Evolutionary conservation across 176 grass and related monocot species (phyloP).

Genomic region (Cenchrus purpureus): DNA sequence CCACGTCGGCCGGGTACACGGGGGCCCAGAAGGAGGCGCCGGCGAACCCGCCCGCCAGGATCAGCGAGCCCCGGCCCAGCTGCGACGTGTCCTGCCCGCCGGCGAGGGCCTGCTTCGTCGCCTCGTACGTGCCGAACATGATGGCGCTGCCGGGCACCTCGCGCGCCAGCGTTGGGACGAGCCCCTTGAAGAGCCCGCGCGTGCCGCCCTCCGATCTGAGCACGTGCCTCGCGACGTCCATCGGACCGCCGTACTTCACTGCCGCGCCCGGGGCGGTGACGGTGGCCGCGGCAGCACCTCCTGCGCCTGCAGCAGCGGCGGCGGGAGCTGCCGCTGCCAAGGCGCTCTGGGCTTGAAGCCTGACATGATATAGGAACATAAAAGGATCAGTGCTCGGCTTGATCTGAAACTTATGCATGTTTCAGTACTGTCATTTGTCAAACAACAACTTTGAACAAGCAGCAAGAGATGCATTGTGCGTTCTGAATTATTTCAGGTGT

Average conservation of each 20-base stretch:
- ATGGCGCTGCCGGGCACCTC: conserved; percentile 80
- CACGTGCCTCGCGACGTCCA: conserved; percentile 80
- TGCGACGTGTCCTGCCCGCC: conserved; percentile 65
- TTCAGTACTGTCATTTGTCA: too few relatives aligned
- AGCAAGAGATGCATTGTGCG: not conserved
- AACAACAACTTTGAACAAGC: too few relatives aligned
- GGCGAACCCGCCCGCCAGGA: conserved; percentile 70
- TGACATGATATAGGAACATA: not conserved
- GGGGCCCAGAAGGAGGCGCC: conserved; percentile 72
- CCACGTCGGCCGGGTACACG: conserved; percentile 82
- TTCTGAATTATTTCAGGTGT: not conserved
- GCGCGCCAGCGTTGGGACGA: conserved; percentile 65
- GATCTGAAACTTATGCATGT: too few relatives aligned
- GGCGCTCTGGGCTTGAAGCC: conserved; percentile 83
- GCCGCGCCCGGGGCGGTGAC: not conserved
- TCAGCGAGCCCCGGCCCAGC: conserved; percentile 62
- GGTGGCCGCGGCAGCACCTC: not conserved
- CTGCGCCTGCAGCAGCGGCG: not conserved
- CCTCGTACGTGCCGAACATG: conserved; percentile 88
- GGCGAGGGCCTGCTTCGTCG: conserved; percentile 59
- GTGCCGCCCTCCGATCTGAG: conserved; percentile 63
- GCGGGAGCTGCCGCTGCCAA: conserved; percentile 24
- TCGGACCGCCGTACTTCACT: conserved; percentile 74
- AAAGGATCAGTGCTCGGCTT: not conserved
- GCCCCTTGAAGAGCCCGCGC: conserved; percentile 71